Evolutionary conservation across 1,284 basidiomycete species (phyloP), one percentile per base, ranked within the genome.

Genomic region (Ganoderma lingzhi): DNA sequence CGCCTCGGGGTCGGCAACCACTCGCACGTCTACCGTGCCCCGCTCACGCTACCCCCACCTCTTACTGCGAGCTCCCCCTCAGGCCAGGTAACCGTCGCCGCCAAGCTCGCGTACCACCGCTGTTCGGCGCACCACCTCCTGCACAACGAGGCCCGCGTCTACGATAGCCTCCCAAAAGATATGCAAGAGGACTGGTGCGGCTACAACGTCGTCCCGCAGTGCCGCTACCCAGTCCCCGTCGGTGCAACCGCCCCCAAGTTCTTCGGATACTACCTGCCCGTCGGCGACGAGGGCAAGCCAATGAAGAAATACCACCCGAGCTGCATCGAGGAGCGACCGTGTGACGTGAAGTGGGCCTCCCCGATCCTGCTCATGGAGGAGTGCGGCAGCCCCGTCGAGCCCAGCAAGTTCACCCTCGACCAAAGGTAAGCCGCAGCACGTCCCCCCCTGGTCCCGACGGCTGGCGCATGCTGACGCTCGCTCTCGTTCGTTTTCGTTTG

Each of bases 211-310:
- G 72, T 84, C 6, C 71, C 74, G 15, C 85, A 84, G 4, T 41
- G 84, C 56, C 78, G 78, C 44, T 78, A 83, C 60, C 86, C 86
- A 0, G 81, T 84, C 0, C 86, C 86, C 10, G 78, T 83, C 8
- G 80, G 81, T 6, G 80, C 87, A 0, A 70, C 87, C 55, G 84
- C 86, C 5, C 87, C 88, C 8, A 86, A 87, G 75, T 88, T 83
- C 75, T 88, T 85, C 73, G 87, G 87, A 1, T 86, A 84, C 76
- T 88, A 88, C 74, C 73, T 79, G 10, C 82, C 83, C 1, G 15
- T 58, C 45, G 30, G 14, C 14, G 37, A 39, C 39, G 59, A 70
- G 53, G 71, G 73, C 23, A 67, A 58, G 42, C 28, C n/a, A 32
- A 55, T 12, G 39, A 70, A 51, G 66, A 39, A 28, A 19, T 41